Evolutionary conservation across 2,329 filamentous ascomycete genomes (phyloP), one percentile per base, ranked within the genome.

Genomic region (Cladosporium phlei): DNA sequence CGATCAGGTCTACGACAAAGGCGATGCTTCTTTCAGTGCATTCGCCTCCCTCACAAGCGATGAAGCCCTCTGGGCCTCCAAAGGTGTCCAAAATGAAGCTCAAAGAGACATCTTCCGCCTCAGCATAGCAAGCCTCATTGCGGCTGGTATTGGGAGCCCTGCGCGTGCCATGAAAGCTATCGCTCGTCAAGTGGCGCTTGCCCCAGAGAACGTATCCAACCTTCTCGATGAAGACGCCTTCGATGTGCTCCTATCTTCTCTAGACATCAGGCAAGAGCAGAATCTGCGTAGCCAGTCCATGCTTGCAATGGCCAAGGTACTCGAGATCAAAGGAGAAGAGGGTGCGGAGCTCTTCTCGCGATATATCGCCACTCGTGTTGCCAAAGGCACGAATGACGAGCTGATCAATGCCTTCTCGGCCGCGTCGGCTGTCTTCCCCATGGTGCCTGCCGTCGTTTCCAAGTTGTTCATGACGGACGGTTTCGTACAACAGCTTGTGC

Each of bases 361-460:
- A 4, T 91, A 93, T 64, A 86, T 96, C 63, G 82, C 82, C 45
- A 73, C 78, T 12, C 81, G 84, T 44, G 75, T 95, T 12, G 70
- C 78, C 55, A 82, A 84, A 53, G 83, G 83, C 43, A 91, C 85
- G 19, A 87, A 89, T 53, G 90, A 96, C 59, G 88, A 95, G 66
- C 80, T 94, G 55, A 88, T 95, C 46, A 76, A 93, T 39, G 90
- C 90, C 5, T 97, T 96, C 65, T 97, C 90, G 44, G 89, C 90
- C n/a, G 88, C 89, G 5, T 82, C 89, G 2, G 81, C 83, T 17
- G 80, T 94, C 7, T 98, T 98, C 63, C 90, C 93, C 1, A 78
- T 98, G 43, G 81, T 87, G 2, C 85, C 88, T 3, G 78, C 83
- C 46, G 77, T 87, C 33, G 87, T 84, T 2, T 77, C 87, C 3